Base-by-base conservation (phyloP, 164 flowering plant genomes). In the Paratinospora sagittata region DNA sequence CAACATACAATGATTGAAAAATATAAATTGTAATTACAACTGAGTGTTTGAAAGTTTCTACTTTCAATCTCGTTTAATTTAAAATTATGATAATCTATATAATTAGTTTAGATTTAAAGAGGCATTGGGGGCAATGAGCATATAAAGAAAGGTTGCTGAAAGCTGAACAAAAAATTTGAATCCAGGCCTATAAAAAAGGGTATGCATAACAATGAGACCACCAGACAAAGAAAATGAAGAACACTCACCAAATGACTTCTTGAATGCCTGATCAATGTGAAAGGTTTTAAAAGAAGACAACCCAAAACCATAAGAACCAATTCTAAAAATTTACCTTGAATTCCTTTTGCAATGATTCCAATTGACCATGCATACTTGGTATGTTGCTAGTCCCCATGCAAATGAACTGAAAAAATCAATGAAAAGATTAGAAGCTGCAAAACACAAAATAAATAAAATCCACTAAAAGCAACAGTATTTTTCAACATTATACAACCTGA, bases 401-500 rank as follows among this genome's bases (percentile, higher is more conserved):
- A 72, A 90, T 65, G 64, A 89, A 84, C 93, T 90, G 87, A 75
- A 64, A 21, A 13, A 74, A 47, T 11, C n/a, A 47, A 0, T 11
- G 26, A 71, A 39, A 39, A 65, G 58, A 52, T 52, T 70, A 67
- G 47, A 55, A 34, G 33, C 58, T 41, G 70, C 58, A 52, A 24
- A 41, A 26, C 19, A 47, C 3, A 14, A 49, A 6, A 52, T 21
- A 45, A 27, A 65, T 27, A 33, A 64, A 72, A 61, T 41, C 16
- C 3, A 27, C 24, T 8, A 55, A 45, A 68, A 45, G 2, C 13
- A 64, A 52, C 9, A n/a, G 21, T n/a, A 52, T 52, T 71, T 26
- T 58, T 41, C 62, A 68, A 49, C 19, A 65, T 24, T 58, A 24
- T 21, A 67, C 27, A 64, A 91, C 97, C 92, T 91, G 91, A 83